Percentiles rank a stretch among this genome's conserved stretches.
Conservation (phyloP, 495 filamentous ascomycete species). For the Hyaloscypha finlandica region DNA sequence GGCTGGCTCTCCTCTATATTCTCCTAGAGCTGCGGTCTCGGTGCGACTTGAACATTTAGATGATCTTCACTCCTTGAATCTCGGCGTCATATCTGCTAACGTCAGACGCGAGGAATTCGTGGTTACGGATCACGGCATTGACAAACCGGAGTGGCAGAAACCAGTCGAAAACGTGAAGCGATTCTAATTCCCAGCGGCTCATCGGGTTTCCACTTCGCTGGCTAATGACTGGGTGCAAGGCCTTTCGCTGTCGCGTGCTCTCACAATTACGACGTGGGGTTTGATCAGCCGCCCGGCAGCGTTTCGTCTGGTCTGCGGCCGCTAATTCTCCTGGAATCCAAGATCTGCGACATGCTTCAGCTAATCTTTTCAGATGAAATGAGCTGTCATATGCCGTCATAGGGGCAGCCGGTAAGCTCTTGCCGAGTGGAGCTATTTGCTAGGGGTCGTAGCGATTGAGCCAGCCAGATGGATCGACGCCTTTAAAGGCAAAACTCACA, state of each 20-base stretch:
- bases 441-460: no score
- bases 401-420: no score
- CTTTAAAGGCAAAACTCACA: no score
- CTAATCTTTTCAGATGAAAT: not conserved
- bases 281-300: conserved; percentile 11
- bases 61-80: conserved; percentile 12
- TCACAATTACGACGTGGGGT: not conserved
- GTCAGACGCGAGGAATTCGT: conserved; percentile 3
- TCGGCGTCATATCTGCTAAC: not conserved
- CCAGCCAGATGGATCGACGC: no score
- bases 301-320: conserved; percentile 8
- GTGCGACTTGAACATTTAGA: conserved; percentile 9
- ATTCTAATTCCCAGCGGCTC: conserved; percentile 9
- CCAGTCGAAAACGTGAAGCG: conserved; percentile 4
- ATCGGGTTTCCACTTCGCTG: not conserved
- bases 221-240: not conserved
- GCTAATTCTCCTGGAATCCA: not conserved
- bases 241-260: not conserved
- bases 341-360: not conserved
- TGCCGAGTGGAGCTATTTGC: no score
- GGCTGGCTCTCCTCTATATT: conserved; percentile 13
- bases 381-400: no score
- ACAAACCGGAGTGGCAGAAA: not conserved
- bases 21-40: conserved; percentile 2
- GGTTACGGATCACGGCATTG: conserved; percentile 14